phyloP scores from a whole-genome alignment of 345 rosid species.

The Boechera divaricarpa region DNA sequence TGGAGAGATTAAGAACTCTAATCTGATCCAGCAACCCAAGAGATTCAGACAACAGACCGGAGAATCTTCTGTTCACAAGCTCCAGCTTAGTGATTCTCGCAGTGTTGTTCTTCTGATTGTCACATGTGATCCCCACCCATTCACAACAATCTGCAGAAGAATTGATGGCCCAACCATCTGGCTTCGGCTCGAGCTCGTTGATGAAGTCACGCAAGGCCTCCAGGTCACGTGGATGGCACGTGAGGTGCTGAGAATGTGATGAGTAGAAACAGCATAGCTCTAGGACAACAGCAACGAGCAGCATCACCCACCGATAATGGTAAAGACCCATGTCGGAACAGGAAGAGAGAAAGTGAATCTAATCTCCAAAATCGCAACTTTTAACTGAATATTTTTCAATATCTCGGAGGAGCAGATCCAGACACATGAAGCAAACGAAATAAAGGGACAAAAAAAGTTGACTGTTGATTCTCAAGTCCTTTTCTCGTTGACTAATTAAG shows the following conservation, averaged over 20 bases:
- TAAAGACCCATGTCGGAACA: conserved; percentile 49
- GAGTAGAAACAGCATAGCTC: conserved; percentile 39
- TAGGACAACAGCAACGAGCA: conserved; percentile 33
- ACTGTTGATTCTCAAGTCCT: too few relatives aligned
- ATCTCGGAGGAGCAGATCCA: too few relatives aligned
- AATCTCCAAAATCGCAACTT: not conserved
- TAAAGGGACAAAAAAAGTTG: too few relatives aligned
- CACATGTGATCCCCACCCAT: conserved; percentile 55
- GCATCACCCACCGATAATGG: conserved; percentile 32
- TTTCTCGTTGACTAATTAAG: too few relatives aligned
- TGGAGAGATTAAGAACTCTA: conserved; percentile 57
- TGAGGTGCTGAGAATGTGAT: conserved; percentile 44
- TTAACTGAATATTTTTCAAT: not conserved
- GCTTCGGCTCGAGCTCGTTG: conserved; percentile 41
- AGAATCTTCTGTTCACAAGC: conserved; percentile 46
- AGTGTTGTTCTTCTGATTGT: not conserved
- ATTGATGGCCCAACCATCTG: conserved; percentile 49
- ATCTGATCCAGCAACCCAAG: conserved; percentile 54
- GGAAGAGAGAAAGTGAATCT: not conserved
- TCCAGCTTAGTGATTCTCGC: conserved; percentile 50
- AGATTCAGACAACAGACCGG: conserved; percentile 54
- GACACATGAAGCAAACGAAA: too few relatives aligned
- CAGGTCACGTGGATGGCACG: conserved; percentile 59
- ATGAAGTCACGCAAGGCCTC: conserved; percentile 53
- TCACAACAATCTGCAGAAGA: conserved; percentile 55